Conservation (phyloP, 139 green algal genomes). For the Chlamydomonas sp. region DNA sequence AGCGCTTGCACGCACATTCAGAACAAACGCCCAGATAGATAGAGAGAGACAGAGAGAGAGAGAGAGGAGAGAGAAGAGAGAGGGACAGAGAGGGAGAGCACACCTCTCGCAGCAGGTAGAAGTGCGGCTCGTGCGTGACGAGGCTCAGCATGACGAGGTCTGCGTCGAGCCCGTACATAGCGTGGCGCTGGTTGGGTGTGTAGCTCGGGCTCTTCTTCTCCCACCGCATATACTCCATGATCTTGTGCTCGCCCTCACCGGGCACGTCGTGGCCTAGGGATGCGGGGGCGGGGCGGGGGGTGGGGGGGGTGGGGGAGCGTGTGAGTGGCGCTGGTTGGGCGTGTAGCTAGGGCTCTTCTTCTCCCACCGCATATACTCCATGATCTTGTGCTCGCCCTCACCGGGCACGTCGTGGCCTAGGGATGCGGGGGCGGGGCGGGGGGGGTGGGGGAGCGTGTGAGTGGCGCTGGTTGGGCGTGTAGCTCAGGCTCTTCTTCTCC, state of each 20-base stretch:
- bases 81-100: no score
- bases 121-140: slow-evolving; percentile 93
- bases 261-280: slow-evolving; percentile 82
- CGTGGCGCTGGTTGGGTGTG: slow-evolving; percentile 53
- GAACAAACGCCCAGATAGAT: no score
- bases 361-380: slow-evolving; percentile 90
- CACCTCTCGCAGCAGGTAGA: slow-evolving; percentile 88
- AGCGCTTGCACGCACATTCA: neutral
- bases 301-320: no score
- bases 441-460: no score
- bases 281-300: no score
- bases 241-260: slow-evolving; percentile 96
- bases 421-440: no score
- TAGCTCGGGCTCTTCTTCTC: slow-evolving; percentile 48
- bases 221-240: slow-evolving; percentile 95
- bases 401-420: slow-evolving; percentile 82
- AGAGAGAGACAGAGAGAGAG: no score
- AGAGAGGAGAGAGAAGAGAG: slow-evolving; percentile 6
- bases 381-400: slow-evolving; percentile 97
- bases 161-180: slow-evolving; percentile 90
- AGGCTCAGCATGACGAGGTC: slow-evolving; percentile 94
- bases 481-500: slow-evolving; percentile 47
- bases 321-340: slow-evolving; percentile 61
- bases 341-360: slow-evolving; percentile 41
- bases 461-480: slow-evolving; percentile 54